Evolutionary conservation across 176 grass and related monocot species (phyloP).

Genomic region (Typha latifolia): DNA sequence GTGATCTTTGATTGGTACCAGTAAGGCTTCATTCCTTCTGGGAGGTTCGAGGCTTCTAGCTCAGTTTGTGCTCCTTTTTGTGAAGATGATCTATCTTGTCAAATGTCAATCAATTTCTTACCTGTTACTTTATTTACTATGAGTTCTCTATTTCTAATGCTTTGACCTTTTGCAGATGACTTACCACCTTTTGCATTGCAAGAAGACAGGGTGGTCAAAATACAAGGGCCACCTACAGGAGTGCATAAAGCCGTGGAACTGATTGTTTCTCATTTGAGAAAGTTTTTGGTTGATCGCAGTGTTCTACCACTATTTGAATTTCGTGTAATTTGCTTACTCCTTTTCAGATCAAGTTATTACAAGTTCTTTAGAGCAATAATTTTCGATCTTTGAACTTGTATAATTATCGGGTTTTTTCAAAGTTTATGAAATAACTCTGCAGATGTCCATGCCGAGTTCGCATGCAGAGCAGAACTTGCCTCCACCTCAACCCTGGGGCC

Average conservation of each 20-base stretch:
- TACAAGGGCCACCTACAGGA: constrained; percentile 74
- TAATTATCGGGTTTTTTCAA: neutral
- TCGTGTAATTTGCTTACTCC: constrained; percentile 34
- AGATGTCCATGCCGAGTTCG: constrained; percentile 59
- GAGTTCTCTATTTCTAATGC: neutral
- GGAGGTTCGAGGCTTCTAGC: no score
- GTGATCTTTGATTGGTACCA: no score
- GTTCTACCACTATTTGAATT: constrained; percentile 86
- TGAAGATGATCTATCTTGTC: no score
- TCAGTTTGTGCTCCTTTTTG: no score
- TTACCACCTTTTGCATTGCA: constrained; percentile 81
- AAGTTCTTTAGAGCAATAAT: no score
- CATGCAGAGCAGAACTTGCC: constrained; percentile 74
- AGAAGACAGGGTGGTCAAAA: constrained; percentile 95
- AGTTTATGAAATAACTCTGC: constrained; percentile 6
- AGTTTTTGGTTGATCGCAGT: constrained; percentile 95
- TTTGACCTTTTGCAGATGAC: constrained; percentile 54
- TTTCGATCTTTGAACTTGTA: no score
- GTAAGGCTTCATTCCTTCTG: no score
- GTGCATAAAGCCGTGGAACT: constrained; percentile 92
- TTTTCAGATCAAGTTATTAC: neutral
- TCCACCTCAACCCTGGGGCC: constrained; percentile 66
- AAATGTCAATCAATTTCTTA: no score
- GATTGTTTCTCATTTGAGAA: constrained; percentile 78
- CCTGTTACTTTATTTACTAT: neutral